phyloP scores from a whole-genome alignment of 2,329 filamentous ascomycete species.

The Colletotrichum endophyticum region DNA sequence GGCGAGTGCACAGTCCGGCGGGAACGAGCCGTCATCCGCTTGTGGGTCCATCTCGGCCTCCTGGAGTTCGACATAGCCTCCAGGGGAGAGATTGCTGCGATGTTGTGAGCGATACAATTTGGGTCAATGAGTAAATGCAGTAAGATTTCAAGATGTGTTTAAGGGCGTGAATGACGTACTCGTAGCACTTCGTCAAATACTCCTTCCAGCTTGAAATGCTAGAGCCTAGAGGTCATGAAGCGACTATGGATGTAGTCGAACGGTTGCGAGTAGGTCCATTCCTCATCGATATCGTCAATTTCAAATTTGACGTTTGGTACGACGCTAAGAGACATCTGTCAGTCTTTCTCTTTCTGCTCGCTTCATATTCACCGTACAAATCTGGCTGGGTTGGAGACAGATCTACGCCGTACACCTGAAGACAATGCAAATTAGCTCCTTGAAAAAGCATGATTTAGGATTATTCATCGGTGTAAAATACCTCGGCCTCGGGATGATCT shows the following conservation, averaged over 20 bases:
- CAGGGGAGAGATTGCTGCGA: neutral
- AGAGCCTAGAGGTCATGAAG: neutral
- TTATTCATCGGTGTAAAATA: neutral
- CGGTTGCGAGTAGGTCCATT: slow-evolving; percentile 33
- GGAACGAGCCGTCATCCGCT: neutral
- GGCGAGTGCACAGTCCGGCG: neutral
- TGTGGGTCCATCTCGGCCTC: neutral
- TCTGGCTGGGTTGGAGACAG: neutral
- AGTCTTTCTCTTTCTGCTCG: neutral
- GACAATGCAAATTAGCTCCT: neutral
- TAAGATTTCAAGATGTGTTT: accelerated
- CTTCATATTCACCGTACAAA: neutral
- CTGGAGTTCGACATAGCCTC: neutral
- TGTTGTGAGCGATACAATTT: neutral
- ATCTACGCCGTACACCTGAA: neutral
- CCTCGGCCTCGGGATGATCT: neutral
- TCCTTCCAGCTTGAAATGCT: slow-evolving; percentile 34
- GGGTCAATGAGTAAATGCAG: accelerated
- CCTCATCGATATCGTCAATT: slow-evolving; percentile 37
- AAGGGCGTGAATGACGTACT: slow-evolving; percentile 1
- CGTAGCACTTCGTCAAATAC: slow-evolving; percentile 39
- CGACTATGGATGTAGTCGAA: slow-evolving; percentile 36
- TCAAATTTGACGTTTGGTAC: slow-evolving; percentile 50
- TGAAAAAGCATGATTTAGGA: accelerated
- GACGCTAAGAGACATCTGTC: slow-evolving; percentile 24